Evolutionary conservation across 2,329 filamentous ascomycete species (phyloP), one percentile per base, ranked within the genome.

Genomic region (Pyrenochaeta sp.): DNA sequence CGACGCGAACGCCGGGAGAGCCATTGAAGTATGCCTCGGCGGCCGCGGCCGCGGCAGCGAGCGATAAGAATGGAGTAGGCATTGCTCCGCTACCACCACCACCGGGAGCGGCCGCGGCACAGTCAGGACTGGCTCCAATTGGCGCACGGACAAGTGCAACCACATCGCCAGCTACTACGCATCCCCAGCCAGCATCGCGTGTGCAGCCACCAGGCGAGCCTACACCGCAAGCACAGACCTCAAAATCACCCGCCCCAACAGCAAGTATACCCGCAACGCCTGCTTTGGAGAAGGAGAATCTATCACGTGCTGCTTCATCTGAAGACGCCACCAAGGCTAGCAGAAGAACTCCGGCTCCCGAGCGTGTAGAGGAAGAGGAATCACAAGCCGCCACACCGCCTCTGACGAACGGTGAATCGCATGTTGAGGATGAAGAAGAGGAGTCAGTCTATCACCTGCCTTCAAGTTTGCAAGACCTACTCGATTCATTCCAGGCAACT

Each of bases 11-110:
- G 6, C 91, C 92, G 3, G 93, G 93, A 47, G 94, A 98, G 77
- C 92, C 91, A 1, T 83, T 99, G 66, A 98, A 98, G 79, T 99
- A 99, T 76, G 95, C 95, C 44, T 98, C 95, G 37, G 95, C 95
- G 0, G 95, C 95, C 0, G 95, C 95, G 0, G 95, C 95, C 0
- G 95, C 94, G 0, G 94, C 95, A 0, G 92, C 93, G 45, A 93
- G 88, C 76, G 93, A 97, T 79, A 93, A 92, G 81, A 94, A 90
- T 74, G 86, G 86, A 52, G 90, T 98, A 30, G 95, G 95, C 27
- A 97, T 99, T 72, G 90, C 94, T 57, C 95, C 95, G 40, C 83
- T 98, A 72, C 95, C 95, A 54, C 94, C 95, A 61, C 95, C 95
- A 70, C 93, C 93, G 28, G 90, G 91, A 52, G 78, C 80, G 30